Evolutionary conservation across 768 basidiomycete genomes (phyloP), one percentile per base, ranked within the genome.

Genomic region (Suillus cothurnatus): DNA sequence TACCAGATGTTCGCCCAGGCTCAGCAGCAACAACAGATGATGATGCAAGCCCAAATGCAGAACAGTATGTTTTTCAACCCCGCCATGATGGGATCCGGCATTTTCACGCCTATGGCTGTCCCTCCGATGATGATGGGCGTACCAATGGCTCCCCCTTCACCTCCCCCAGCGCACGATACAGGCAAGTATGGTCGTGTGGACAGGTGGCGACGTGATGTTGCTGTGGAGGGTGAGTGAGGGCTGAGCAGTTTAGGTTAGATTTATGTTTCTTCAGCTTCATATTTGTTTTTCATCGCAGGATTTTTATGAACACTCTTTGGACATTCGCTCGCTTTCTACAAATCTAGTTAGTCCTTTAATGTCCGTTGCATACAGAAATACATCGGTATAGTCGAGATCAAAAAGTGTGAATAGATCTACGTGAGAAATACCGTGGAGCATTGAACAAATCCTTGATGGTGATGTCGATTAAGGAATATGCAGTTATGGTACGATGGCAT

Each of bases 151-250:
- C 77, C 84, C 39, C 83, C 87, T 38, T 87, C 89, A 2, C 88
- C 90, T 31, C 88, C 90, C 17, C 88, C 87, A 11, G 72, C 82
- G 47, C 84, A 84, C 28, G 92, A 94, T 64, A 79, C 85, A 45
- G 82, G 80, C 41, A 94, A 93, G 72, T 90, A 83, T 67, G 85
- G 84, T 11, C 81, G 85, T 4, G 92, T 94, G 32, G 93, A 94
- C 74, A 85, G 85, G 66, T 94, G 93, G 93, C 86, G 93, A 68
- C 87, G 84, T 67, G 87, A 92, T 70, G 91, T 94, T 53, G 87
- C 85, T 21, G 86, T 90, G 14, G 91, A 91, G 69, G 89, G 88
- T n/a, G 81, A 86, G 87, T 23, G 81, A 86, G 64, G 71, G 67
- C 45, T 76, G 64, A 64, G 47, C n/a, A n/a, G 47, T 49, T 15